Percentiles rank a stretch among this genome's conserved stretches.
phyloP scores from a whole-genome alignment of 73 alveolate species.

The Loxodes magnus region DNA sequence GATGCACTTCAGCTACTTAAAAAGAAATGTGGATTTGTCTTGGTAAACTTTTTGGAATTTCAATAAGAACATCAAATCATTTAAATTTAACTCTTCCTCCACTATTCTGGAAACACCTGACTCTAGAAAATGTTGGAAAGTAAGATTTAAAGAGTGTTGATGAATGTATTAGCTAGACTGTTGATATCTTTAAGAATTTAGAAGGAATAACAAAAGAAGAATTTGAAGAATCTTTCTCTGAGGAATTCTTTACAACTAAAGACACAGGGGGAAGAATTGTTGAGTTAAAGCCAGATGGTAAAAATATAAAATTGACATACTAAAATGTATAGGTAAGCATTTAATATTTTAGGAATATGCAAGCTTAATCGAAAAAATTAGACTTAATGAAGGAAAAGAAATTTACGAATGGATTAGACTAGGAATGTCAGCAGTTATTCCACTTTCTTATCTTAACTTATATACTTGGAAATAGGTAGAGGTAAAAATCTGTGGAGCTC shows the following conservation, averaged over 20 bases:
- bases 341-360: constrained; percentile 56
- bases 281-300: constrained; percentile 53
- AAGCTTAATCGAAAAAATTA: constrained; percentile 41
- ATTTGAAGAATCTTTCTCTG: constrained; percentile 52
- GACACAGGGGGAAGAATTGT: constrained; percentile 62
- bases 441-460: constrained; percentile 49
- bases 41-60: constrained; percentile 83
- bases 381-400: constrained; percentile 68
- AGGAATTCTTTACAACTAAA: constrained; percentile 46
- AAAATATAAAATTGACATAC: constrained; percentile 30
- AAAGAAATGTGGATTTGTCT: constrained; percentile 63
- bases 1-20: constrained; percentile 66
- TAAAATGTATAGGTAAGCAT: no score
- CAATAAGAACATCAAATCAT: constrained; percentile 55
- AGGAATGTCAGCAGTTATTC: constrained; percentile 72
- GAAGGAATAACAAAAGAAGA: constrained; percentile 27
- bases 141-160: constrained; percentile 72
- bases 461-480: constrained; percentile 59
- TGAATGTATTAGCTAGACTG: constrained; percentile 55
- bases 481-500: constrained; percentile 63
- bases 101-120: constrained; percentile 68
- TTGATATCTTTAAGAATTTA: constrained; percentile 47
- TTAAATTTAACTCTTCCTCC: constrained; percentile 62
- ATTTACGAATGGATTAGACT: constrained; percentile 69
- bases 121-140: constrained; percentile 58